These are phyloP conservation scores for Verticillium albo-atrum DNA, from an alignment of 2,329 filamentous ascomycete species.

Conservation along the genomic window DNA sequence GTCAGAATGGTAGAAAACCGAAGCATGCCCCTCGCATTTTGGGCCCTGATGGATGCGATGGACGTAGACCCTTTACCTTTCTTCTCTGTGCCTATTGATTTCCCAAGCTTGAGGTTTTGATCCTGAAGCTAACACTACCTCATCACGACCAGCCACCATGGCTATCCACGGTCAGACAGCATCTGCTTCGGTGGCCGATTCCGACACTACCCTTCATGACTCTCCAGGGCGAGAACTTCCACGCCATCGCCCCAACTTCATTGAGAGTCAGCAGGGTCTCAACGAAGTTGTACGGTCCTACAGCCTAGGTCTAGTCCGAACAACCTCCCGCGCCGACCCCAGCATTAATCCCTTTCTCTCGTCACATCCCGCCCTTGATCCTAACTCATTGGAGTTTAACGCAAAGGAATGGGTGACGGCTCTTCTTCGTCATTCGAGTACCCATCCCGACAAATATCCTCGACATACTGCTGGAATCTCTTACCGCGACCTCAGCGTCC, in stretches of 20 bases:
- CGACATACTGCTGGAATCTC: slow-evolving; percentile 31
- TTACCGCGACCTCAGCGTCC: slow-evolving; percentile 30
- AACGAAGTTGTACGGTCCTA: slow-evolving; percentile 7
- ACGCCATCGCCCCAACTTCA: neutral
- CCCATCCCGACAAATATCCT: slow-evolving; percentile 29
- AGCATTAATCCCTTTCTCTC: slow-evolving; percentile 19
- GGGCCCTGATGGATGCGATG: too few relatives aligned
- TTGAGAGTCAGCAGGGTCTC: neutral
- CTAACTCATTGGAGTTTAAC: slow-evolving; percentile 36
- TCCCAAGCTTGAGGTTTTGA: too few relatives aligned
- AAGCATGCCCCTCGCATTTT: too few relatives aligned
- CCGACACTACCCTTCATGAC: neutral
- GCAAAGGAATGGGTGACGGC: slow-evolving; percentile 40
- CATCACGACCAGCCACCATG: neutral
- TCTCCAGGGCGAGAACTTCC: neutral
- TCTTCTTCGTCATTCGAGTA: slow-evolving; percentile 33
- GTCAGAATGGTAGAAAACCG: too few relatives aligned
- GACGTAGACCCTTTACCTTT: too few relatives aligned
- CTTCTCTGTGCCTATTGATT: too few relatives aligned
- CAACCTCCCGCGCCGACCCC: slow-evolving; percentile 5
- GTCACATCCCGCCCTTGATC: slow-evolving; percentile 32
- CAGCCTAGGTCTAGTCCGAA: slow-evolving; percentile 12
- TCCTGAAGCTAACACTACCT: too few relatives aligned
- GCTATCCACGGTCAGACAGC: neutral
- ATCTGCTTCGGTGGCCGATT: neutral